These are phyloP conservation scores for Phytopythium montanum DNA, from an alignment of 352 stramenopile species.

Conservation along the genomic window DNA sequence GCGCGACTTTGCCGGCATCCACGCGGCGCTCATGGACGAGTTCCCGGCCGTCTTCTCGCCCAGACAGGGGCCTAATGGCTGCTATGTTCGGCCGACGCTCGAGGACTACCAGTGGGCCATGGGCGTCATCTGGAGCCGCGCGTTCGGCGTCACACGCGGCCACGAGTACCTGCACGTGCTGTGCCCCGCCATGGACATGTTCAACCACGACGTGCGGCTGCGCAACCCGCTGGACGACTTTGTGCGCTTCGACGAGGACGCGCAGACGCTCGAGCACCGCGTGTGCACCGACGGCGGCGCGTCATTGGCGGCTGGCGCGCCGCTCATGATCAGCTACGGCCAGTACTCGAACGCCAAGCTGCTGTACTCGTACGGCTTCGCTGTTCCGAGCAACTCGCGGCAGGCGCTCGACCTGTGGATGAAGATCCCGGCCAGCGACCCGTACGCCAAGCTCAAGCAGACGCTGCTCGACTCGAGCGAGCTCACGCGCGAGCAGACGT, in stretches of 20 bases:
- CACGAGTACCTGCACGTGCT: constrained; percentile 46
- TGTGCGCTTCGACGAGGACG: constrained; percentile 41
- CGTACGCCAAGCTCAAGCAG: constrained; percentile 57
- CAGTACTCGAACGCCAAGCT: constrained; percentile 79
- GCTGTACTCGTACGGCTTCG: constrained; percentile 78
- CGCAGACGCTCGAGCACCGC: constrained; percentile 40
- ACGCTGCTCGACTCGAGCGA: constrained; percentile 53
- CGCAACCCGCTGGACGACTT: constrained; percentile 46
- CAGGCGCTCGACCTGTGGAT: constrained; percentile 72
- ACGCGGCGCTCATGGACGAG: constrained; percentile 36
- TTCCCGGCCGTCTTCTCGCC: constrained; percentile 27
- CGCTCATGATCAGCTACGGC: constrained; percentile 64
- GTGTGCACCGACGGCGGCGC: constrained; percentile 23
- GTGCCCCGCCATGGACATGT: constrained; percentile 72
- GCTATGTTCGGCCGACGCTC: constrained; percentile 31
- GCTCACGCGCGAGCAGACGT: constrained; percentile 55
- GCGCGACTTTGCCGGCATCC: constrained; percentile 56
- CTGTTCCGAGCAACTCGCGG: constrained; percentile 31
- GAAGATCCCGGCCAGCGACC: constrained; percentile 48
- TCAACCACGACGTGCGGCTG: constrained; percentile 63
- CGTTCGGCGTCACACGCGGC: constrained; percentile 48
- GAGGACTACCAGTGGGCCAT: constrained; percentile 74
- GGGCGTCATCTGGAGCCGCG: constrained; percentile 72
- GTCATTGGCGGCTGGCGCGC: constrained; percentile 18
- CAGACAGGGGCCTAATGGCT: constrained; percentile 22